These are phyloP conservation scores for Glarea lozoyensis DNA, from an alignment of 495 filamentous ascomycete genomes.

Conservation along the genomic window DNA sequence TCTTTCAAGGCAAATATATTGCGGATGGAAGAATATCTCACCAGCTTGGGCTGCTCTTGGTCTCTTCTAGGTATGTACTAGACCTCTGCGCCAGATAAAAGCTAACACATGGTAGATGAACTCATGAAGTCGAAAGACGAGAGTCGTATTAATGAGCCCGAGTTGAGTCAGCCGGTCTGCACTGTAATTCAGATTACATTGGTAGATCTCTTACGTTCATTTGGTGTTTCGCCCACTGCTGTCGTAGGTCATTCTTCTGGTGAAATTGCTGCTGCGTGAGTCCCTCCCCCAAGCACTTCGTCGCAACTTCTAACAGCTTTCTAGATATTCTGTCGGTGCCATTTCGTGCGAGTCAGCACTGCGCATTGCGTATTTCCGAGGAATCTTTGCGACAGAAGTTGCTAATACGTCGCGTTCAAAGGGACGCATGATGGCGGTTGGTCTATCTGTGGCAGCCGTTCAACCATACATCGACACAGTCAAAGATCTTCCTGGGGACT, in stretches of 20 bases:
- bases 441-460: constrained; percentile 31
- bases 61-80: neutral
- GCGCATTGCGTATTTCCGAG: constrained; percentile 20
- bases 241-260: constrained; percentile 59
- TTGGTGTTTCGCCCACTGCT: constrained; percentile 41
- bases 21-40: constrained; percentile 19
- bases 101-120: constrained; percentile 29
- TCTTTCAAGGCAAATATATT: constrained; percentile 26
- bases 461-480: constrained; percentile 20
- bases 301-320: neutral
- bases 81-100: neutral
- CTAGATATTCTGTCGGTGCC: neutral
- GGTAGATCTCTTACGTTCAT: constrained; percentile 43
- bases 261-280: constrained; percentile 36
- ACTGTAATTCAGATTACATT: constrained; percentile 45
- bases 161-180: constrained; percentile 44
- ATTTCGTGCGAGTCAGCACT: neutral
- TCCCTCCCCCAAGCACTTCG: neutral
- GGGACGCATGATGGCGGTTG: constrained; percentile 44
- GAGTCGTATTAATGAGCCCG: constrained; percentile 34
- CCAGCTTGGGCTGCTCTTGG: constrained; percentile 23
- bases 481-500: constrained; percentile 17
- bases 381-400: constrained; percentile 45
- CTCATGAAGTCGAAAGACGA: constrained; percentile 24
- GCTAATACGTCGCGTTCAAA: constrained; percentile 12